phyloP scores from a whole-genome alignment of 2,329 filamentous ascomycete species.

The Plenodomus lindquistii region DNA sequence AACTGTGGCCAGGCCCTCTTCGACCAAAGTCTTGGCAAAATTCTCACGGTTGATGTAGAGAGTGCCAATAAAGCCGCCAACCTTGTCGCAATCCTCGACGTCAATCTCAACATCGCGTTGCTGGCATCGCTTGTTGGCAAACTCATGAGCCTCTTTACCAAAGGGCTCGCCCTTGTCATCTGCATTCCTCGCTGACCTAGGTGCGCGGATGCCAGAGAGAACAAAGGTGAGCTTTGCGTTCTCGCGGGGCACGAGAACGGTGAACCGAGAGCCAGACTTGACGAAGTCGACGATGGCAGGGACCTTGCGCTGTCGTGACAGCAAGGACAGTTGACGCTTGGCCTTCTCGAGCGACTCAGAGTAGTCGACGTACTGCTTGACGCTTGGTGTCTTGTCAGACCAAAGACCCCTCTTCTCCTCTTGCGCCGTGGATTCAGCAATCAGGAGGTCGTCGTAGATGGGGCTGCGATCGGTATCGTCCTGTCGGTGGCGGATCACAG shows the following conservation, averaged over 20 bases:
- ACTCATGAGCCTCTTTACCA: conserved; percentile 90
- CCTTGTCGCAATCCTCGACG: conserved; percentile 92
- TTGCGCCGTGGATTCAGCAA: conserved; percentile 79
- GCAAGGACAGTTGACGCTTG: conserved; percentile 85
- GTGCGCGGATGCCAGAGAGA: conserved; percentile 87
- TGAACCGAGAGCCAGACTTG: conserved; percentile 95
- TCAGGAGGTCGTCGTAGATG: conserved; percentile 87
- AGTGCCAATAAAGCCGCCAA: conserved; percentile 94
- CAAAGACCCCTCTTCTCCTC: conserved; percentile 92
- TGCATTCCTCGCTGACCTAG: conserved; percentile 79
- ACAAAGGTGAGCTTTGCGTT: conserved; percentile 95
- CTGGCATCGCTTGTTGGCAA: conserved; percentile 84
- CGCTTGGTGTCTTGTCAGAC: conserved; percentile 84
- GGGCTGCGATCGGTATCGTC: conserved; percentile 93
- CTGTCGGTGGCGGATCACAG: conserved; percentile 91
- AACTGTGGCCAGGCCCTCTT: conserved; percentile 90
- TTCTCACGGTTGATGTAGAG: conserved; percentile 94
- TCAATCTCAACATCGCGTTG: conserved; percentile 97
- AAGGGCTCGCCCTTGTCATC: conserved; percentile 88
- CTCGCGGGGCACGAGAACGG: conserved; percentile 86
- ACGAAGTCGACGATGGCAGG: conserved; percentile 95
- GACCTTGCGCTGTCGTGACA: conserved; percentile 89
- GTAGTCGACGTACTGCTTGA: conserved; percentile 82
- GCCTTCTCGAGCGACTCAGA: conserved; percentile 93
- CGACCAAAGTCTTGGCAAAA: conserved; percentile 89